Conservation (phyloP, 192 early-diverging fungal genomes). For the Phlyctochytrium bullatum region DNA sequence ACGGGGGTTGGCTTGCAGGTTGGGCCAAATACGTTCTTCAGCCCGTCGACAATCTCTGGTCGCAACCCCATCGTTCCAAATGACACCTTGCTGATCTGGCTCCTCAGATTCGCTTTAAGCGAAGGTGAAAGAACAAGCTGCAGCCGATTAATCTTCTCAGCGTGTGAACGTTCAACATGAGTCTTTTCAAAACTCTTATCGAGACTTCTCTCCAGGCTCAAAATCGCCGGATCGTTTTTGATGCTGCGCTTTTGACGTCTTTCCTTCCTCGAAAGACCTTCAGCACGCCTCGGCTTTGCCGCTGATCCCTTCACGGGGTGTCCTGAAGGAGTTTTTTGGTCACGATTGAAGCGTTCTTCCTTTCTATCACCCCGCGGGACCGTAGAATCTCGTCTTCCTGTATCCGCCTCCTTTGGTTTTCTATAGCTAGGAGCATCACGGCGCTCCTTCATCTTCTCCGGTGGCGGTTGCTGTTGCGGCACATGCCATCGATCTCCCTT, state of each 20-base stretch:
- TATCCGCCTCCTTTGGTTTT: background rate
- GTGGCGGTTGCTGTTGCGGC: background rate
- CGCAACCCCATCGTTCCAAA: conserved; percentile 69
- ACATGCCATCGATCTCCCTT: background rate
- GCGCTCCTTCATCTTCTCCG: background rate
- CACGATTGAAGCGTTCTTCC: background rate
- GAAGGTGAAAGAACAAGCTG: background rate
- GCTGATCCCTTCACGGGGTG: background rate
- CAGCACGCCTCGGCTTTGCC: background rate
- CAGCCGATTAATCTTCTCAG: background rate
- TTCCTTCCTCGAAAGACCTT: background rate
- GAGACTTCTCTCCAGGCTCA: background rate
- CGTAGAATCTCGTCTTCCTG: background rate
- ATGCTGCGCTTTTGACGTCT: background rate
- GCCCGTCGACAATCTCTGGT: conserved; percentile 50
- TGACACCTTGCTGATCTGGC: background rate
- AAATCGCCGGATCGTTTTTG: background rate
- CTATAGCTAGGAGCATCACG: background rate
- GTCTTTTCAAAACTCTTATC: conserved; percentile 16
- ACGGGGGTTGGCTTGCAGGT: conserved; percentile 69
- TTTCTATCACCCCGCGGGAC: background rate
- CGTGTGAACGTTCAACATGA: background rate
- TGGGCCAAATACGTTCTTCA: conserved; percentile 31
- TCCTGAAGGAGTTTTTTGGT: background rate
- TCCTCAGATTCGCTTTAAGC: background rate